Base-by-base conservation (phyloP, 176 grass and related monocot genomes). In the Thalia dealbata region DNA sequence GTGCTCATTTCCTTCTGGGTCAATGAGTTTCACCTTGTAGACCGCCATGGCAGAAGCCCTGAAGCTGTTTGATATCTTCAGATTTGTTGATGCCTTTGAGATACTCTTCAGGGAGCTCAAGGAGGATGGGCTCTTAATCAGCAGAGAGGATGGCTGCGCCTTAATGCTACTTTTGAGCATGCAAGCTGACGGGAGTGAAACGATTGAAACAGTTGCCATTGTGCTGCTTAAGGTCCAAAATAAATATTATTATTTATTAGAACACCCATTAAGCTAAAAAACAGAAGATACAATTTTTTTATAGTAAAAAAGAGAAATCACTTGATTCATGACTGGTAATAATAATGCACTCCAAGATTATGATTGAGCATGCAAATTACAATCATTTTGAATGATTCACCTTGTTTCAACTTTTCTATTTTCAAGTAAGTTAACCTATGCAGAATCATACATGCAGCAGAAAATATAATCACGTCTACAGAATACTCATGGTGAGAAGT, bases 1-100 rank as follows among this genome's bases (percentile, higher is more conserved):
- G 0, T 84, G 69, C 67, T 90, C 89, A 3, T 73, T 1, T 10
- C 93, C 93, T 0, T 92, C 93, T 0, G 76, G 85, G 18, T 1
- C 13, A 26, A 97, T 73, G 0, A 97, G 93, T 66, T 97, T 97
- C 70, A 97, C 81, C 78, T 86, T 97, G 87, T 88, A 97, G 16
- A 65, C 52, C 0, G 93, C 87, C 83, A 81, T 86, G 0, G 81
- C 80, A 1, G 85, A 87, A 15, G 86, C 79, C 25, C 86, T 80
- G 1, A 82, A 80, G 48, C 71, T 79, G 69, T 67, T 91, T 50
- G 82, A 84, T 58, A 80, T 52, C 73, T 67, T 91, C 10, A 87
- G 73, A 73, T 43, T 48, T 3, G 70, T 48, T 3, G 70, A 61
- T 54, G 75, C 28, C 70, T 80, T 81, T 24, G 60, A 56, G 28